Conservation (phyloP, 768 basidiomycete genomes). For the Boletellus ananas region DNA sequence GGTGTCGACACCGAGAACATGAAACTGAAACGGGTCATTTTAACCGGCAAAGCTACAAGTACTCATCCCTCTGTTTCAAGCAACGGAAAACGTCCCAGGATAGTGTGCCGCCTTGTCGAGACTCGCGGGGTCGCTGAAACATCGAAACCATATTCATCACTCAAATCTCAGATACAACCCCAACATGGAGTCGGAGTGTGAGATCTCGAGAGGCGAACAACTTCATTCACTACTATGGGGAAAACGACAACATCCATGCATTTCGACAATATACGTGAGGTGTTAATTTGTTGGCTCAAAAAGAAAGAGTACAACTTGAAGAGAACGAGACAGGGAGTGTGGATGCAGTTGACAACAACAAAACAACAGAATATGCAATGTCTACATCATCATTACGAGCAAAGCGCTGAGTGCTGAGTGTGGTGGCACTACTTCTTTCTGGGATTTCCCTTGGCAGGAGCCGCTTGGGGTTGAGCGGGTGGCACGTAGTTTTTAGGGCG, state of each 20-base stretch:
- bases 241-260: constrained; percentile 3
- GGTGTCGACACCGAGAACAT: no score
- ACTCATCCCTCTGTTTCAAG: no score
- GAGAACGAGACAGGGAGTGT: constrained; percentile 10
- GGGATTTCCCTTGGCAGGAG: constrained; percentile 37
- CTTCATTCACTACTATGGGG: constrained; percentile 7
- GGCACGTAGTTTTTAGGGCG: constrained; percentile 66
- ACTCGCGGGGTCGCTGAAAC: no score
- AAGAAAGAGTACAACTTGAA: constrained; percentile 11
- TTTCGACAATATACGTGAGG: constrained; percentile 7
- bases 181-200: constrained; percentile 4
- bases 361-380: constrained; percentile 20
- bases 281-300: constrained; percentile 5
- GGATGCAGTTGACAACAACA: constrained; percentile 21
- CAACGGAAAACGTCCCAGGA: no score
- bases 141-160: no score
- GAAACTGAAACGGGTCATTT: no score
- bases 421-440: constrained; percentile 38
- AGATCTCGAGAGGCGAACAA: constrained; percentile 3
- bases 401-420: constrained; percentile 5
- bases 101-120: no score
- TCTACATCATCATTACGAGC: constrained; percentile 8
- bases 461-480: constrained; percentile 43
- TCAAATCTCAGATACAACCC: background rate
- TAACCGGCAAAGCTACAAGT: no score